A percentile compares a stretch with the other conserved stretches of the same genome.
Conservation (phyloP, 495 filamentous ascomycete genomes). For the Durotheca rogersii region DNA sequence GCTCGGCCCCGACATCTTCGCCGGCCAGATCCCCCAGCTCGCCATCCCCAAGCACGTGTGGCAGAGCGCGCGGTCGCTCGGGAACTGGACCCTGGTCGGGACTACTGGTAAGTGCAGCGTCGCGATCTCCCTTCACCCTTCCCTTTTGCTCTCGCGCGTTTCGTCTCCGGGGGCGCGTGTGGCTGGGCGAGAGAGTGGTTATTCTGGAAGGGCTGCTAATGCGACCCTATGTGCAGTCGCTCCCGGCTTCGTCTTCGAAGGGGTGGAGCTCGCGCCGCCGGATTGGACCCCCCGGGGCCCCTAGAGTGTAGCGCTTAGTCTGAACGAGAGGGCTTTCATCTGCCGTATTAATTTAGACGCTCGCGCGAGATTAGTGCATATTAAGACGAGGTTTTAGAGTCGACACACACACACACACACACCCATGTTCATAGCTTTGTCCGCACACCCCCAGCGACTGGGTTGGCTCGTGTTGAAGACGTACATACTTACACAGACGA, state of each 20-base stretch:
- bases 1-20: constrained; percentile 49
- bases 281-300: constrained; percentile 39
- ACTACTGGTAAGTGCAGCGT: constrained; percentile 40
- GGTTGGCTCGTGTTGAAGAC: too few species aligned
- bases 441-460: too few species aligned
- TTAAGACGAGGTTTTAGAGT: too few species aligned
- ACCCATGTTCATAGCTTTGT: too few species aligned
- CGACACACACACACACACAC: too few species aligned
- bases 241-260: constrained; percentile 40
- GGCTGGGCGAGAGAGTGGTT: too few species aligned
- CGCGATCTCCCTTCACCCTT: neutral
- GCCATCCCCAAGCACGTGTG: constrained; percentile 42
- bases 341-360: too few species aligned
- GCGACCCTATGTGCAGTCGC: constrained; percentile 31
- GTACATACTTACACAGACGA: too few species aligned
- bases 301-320: neutral
- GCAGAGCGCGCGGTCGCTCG: constrained; percentile 46
- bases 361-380: too few species aligned
- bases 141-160: neutral
- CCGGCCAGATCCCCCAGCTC: constrained; percentile 44
- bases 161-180: too few species aligned
- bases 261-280: constrained; percentile 39
- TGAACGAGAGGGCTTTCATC: neutral
- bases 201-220: neutral
- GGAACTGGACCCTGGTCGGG: constrained; percentile 52